A percentile compares a stretch with the other conserved stretches of the same genome.
phyloP scores from a whole-genome alignment of 805 yeast species.

The Lipomyces spencermartinsiae region DNA sequence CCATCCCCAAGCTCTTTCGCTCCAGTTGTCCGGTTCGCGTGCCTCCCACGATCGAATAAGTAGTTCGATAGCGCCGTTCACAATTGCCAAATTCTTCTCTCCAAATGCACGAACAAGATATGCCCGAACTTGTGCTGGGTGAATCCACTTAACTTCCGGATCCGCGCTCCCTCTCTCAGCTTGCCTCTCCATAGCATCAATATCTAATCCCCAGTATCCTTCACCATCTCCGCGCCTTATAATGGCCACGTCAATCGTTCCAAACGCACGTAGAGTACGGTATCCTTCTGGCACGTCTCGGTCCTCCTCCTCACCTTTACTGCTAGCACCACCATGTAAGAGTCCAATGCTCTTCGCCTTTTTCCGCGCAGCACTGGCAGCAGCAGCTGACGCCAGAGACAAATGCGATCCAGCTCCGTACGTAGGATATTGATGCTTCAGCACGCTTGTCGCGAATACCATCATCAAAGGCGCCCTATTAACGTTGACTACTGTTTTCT shows the following conservation, averaged over 20 bases:
- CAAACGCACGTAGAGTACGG: conserved; percentile 17
- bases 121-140: conserved; percentile 31
- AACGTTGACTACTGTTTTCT: conserved; percentile 7
- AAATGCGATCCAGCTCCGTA: conserved; percentile 30
- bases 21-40: conserved; percentile 15
- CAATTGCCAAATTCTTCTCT: conserved; percentile 16
- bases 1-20: conserved; percentile 24
- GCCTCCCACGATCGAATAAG: conserved; percentile 31
- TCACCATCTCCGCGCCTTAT: conserved; percentile 33
- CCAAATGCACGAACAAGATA: conserved; percentile 34
- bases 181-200: conserved; percentile 25
- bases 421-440: conserved; percentile 25
- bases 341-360: conserved; percentile 30
- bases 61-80: conserved; percentile 31
- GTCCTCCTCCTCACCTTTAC: neutral
- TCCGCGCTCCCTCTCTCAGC: conserved; percentile 7
- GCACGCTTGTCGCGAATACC: conserved; percentile 25
- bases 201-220: conserved; percentile 38
- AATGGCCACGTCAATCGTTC: conserved; percentile 30
- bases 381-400: conserved; percentile 35
- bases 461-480: conserved; percentile 37
- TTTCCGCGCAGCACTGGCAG: conserved; percentile 22
- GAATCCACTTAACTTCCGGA: conserved; percentile 31
- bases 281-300: conserved; percentile 22
- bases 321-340: neutral